A percentile compares a stretch with the other conserved stretches of the same genome.
Evolutionary conservation across 257 asterid genomes (phyloP).

Genomic region (Nicotiana obtusifolia): DNA sequence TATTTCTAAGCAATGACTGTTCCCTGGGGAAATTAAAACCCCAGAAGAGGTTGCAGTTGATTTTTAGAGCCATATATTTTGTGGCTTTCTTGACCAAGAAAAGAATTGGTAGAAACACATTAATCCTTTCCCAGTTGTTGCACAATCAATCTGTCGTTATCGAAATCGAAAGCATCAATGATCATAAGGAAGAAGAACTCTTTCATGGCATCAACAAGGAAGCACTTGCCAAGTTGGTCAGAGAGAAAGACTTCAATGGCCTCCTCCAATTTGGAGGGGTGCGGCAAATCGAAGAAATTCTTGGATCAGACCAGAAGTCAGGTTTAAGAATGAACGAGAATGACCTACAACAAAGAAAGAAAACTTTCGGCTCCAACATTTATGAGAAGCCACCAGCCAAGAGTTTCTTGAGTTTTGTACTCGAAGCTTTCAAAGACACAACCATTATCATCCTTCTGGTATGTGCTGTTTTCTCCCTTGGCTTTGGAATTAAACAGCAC

Average conservation of each 20-base stretch:
- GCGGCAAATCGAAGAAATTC: not conserved
- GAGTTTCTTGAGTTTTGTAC: slow-evolving; percentile 1
- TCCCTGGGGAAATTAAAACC: not conserved
- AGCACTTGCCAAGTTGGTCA: slow-evolving; percentile 11
- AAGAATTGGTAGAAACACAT: not conserved
- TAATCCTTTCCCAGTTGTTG: not conserved
- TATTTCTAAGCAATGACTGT: not conserved
- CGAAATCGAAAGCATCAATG: not conserved
- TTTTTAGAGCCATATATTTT: slow-evolving; percentile 11
- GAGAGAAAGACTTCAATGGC: not conserved
- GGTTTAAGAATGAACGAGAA: slow-evolving; percentile 6
- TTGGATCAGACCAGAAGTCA: not conserved
- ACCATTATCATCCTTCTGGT: slow-evolving; percentile 10
- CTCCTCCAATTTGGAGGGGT: slow-evolving; percentile 11
- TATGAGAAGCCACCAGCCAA: slow-evolving; percentile 5
- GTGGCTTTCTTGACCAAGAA: slow-evolving; percentile 9
- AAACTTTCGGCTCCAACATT: slow-evolving; percentile 12
- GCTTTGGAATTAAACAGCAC: slow-evolving; percentile 13
- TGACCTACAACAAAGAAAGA: not conserved
- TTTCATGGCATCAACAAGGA: slow-evolving; percentile 9
- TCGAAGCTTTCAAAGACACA: slow-evolving; percentile 17
- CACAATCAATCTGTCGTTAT: not conserved
- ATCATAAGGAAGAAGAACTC: not conserved
- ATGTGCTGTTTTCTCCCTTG: slow-evolving; percentile 12
- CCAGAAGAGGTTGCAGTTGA: slow-evolving; percentile 1